Evolutionary conservation across 192 early-diverging fungal species (phyloP).

Genomic region (Umbelopsis isabellina): DNA sequence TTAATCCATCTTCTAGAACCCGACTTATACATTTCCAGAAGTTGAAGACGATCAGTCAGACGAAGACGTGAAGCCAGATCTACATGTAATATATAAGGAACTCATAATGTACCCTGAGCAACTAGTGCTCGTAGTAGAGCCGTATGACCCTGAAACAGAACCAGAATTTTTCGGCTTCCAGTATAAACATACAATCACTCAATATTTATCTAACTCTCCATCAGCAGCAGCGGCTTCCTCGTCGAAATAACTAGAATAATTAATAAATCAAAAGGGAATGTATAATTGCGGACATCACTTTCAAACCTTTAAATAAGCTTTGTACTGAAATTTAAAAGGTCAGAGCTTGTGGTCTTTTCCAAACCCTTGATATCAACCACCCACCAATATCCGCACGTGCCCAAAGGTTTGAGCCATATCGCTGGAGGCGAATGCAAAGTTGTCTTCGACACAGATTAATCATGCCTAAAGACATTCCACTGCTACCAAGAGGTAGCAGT

Average conservation of each 20-base stretch:
- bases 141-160: not conserved
- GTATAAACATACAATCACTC: not conserved
- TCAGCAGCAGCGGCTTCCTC: not conserved
- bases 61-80: not conserved
- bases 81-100: slow-evolving; percentile 1
- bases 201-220: not conserved
- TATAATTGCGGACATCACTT: not conserved
- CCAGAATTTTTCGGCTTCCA: slow-evolving; percentile 16
- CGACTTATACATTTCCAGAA: slow-evolving; percentile 1
- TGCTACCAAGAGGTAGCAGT: not conserved
- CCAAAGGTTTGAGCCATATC: not conserved
- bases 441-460: slow-evolving; percentile 13
- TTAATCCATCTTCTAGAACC: not conserved
- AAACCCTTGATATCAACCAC: not conserved
- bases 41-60: not conserved
- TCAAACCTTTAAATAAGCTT: not conserved
- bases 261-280: not conserved
- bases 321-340: not conserved
- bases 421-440: slow-evolving; percentile 3
- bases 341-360: not conserved
- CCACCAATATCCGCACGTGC: not conserved
- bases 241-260: not conserved
- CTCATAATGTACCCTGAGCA: slow-evolving; percentile 7
- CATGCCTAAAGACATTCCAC: slow-evolving; percentile 5
- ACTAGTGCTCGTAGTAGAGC: slow-evolving; percentile 1